Conservation (phyloP, 768 basidiomycete genomes). For the Serendipita sp. region DNA sequence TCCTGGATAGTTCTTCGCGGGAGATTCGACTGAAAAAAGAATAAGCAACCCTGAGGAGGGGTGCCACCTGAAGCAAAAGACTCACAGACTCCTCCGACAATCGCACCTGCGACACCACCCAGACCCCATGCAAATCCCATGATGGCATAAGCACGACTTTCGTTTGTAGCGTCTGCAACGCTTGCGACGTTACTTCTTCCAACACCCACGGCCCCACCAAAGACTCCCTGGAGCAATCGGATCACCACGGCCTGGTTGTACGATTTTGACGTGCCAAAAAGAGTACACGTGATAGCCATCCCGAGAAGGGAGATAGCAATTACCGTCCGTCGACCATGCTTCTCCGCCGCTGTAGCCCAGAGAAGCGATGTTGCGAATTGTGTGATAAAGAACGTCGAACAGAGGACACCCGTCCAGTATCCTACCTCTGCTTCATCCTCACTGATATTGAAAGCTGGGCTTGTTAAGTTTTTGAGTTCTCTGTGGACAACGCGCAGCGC, state of each 20-base stretch:
- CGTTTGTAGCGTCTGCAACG: slow-evolving; percentile 83
- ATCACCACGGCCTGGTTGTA: slow-evolving; percentile 70
- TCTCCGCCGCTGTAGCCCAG: slow-evolving; percentile 94
- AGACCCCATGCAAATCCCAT: slow-evolving; percentile 95
- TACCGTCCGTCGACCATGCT: slow-evolving; percentile 74
- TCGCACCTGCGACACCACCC: slow-evolving; percentile 82
- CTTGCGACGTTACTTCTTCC: slow-evolving; percentile 77
- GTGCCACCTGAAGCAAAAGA: slow-evolving; percentile 12
- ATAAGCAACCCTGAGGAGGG: not conserved
- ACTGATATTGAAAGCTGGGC: not conserved
- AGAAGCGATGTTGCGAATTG: slow-evolving; percentile 90
- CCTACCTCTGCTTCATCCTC: slow-evolving; percentile 70
- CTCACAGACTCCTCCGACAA: slow-evolving; percentile 72
- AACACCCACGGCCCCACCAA: slow-evolving; percentile 88
- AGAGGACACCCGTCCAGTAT: slow-evolving; percentile 76
- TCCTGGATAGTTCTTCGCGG: slow-evolving; percentile 73
- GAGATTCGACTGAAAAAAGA: slow-evolving; percentile 48
- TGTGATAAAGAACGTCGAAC: slow-evolving; percentile 83
- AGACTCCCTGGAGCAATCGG: slow-evolving; percentile 80
- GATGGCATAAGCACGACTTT: slow-evolving; percentile 87
- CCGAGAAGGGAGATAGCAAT: slow-evolving; percentile 75
- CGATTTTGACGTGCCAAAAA: slow-evolving; percentile 64
- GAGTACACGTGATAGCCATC: slow-evolving; percentile 58
- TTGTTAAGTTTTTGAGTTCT: not conserved
- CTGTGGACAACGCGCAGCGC: slow-evolving; percentile 12